phyloP scores from a whole-genome alignment of 495 filamentous ascomycete genomes.

The Polyplosphaeria fusca region DNA sequence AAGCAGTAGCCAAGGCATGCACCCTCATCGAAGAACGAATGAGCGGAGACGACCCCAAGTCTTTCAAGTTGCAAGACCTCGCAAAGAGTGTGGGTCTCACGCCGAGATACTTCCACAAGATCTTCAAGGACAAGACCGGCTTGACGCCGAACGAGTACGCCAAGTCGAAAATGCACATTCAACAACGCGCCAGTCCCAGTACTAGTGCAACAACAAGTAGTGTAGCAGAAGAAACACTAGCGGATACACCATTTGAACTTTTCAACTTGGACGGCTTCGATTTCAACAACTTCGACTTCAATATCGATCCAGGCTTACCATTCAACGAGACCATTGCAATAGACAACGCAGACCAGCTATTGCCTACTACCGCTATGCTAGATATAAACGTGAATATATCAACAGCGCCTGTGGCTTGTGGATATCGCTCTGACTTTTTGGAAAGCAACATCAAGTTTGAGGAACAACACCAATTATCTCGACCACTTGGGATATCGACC shows the following conservation, averaged over 20 bases:
- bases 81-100: conserved; percentile 55
- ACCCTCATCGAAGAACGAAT: conserved; percentile 25
- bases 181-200: neutral
- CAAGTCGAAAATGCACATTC: neutral
- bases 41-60: conserved; percentile 32
- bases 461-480: no score
- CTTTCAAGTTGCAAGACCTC: conserved; percentile 50
- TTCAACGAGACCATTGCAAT: neutral
- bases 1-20: conserved; percentile 50
- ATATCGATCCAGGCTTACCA: neutral
- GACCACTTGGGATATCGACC: no score
- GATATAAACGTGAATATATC: conserved; percentile 7
- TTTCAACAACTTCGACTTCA: conserved; percentile 17
- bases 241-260: conserved; percentile 25
- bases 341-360: neutral
- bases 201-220: neutral
- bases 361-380: neutral
- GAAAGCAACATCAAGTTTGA: no score
- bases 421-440: no score
- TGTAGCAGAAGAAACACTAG: neutral
- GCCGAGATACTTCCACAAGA: conserved; percentile 60
- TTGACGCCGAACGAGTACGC: conserved; percentile 59
- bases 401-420: no score
- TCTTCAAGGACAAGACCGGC: conserved; percentile 59
- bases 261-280: conserved; percentile 2